phyloP scores from a whole-genome alignment of 768 basidiomycete species.

The Lepiota venenata region DNA sequence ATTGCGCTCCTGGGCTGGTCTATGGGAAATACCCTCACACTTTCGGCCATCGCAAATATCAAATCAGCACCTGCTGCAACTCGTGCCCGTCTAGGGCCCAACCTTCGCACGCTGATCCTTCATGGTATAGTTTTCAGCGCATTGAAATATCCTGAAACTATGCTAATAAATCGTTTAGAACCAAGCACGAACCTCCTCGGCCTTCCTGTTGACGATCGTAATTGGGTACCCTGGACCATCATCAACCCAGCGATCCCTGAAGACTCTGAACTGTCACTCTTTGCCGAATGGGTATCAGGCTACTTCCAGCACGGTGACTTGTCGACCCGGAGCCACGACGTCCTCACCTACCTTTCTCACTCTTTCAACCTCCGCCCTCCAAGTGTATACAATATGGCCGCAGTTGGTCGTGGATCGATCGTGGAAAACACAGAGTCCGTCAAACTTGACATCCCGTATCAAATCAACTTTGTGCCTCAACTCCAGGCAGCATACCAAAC shows the following conservation, averaged over 20 bases:
- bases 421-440: too few species aligned
- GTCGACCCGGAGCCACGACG: background rate
- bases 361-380: background rate
- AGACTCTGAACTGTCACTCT: background rate
- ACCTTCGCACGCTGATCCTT: conserved; percentile 21
- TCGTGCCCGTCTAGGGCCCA: conserved; percentile 9
- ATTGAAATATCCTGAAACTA: background rate
- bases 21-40: conserved; percentile 21
- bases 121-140: conserved; percentile 17
- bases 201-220: background rate
- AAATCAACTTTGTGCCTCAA: too few species aligned
- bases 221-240: conserved; percentile 4
- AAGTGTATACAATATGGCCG: too few species aligned
- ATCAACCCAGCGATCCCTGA: background rate
- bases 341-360: background rate
- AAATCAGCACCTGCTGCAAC: conserved; percentile 10
- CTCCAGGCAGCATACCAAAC: too few species aligned
- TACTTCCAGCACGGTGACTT: conserved; percentile 12
- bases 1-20: conserved; percentile 28
- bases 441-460: too few species aligned
- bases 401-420: too few species aligned
- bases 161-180: conserved; percentile 9
- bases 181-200: conserved; percentile 7
- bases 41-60: conserved; percentile 18
- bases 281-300: conserved; percentile 5